Evolutionary conservation across 306 rosid genomes (phyloP), one percentile per base, ranked within the genome.

Genomic region (Lotus japonicus): DNA sequence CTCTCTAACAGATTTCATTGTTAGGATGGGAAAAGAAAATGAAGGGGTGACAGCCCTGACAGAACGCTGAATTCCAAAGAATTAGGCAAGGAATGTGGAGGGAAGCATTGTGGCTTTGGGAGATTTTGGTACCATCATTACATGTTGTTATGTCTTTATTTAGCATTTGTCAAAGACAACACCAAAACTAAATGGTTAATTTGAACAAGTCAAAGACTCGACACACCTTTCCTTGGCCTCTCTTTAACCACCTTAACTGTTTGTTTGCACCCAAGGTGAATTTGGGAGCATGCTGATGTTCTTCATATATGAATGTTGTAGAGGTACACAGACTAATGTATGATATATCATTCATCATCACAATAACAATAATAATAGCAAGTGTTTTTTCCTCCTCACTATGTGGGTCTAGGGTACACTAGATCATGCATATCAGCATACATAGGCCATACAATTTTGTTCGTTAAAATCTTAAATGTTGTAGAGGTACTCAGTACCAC

Each of bases 181-280:
- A 15, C 11, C 9, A 39, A 14, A 21, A 2, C 11, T 26, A 26
- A 45, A 66, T 17, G 62, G 50, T 71, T 71, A 4, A n/a, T 66
- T 73, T 79, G 86, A 82, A 82, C 50, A 19, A 26, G 86, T 82
- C 86, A 79, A 64, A 76, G 0, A 26, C 31, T 26, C 4, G 4
- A 26, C 23, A 26, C 26, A 28, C 14, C 58, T 17, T 70, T 35
- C 4, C 31, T 26, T 26, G 31, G 31, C 4, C 4, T 62, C 12
- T 43, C 26, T 4, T 1, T 63, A 53, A 36, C 33, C 62, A 44
- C 45, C 9, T 44, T 44, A 14, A 44, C 51, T 21, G 26, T 21
- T 21, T 21, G 26, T 21, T 21, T 21, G 26, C 26, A 21, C 1
- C 26, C 1, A 21, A 21, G 26, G 4, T 26, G 31, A 26, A 4